phyloP scores from a whole-genome alignment of 2,329 filamentous ascomycete genomes.

The Rhynchosporium secalis region DNA sequence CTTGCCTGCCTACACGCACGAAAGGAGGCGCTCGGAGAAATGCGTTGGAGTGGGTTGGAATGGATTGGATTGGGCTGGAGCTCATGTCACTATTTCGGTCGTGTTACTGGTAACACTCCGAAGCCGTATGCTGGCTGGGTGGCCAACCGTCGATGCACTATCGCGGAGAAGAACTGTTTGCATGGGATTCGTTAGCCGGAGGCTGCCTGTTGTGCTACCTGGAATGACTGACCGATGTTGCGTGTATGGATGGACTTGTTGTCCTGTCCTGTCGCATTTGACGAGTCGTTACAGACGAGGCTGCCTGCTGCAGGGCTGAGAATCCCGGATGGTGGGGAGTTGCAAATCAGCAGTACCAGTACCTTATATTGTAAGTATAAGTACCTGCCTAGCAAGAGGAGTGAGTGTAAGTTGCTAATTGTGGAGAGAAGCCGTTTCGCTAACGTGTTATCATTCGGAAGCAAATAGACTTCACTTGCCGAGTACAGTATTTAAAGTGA shows the following conservation, averaged over 20 bases:
- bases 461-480: too few relatives aligned
- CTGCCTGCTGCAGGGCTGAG: conserved; percentile 1
- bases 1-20: too few relatives aligned
- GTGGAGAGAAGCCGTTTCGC: too few relatives aligned
- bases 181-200: background rate
- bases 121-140: background rate
- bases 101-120: background rate
- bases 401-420: too few relatives aligned
- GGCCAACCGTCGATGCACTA: background rate
- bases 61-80: background rate
- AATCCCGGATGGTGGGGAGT: background rate
- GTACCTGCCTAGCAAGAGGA: background rate
- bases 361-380: background rate
- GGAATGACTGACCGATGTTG: too few relatives aligned
- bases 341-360: background rate
- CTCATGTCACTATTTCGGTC: background rate
- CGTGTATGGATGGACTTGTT: background rate
- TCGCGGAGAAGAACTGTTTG: background rate
- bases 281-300: background rate
- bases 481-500: too few relatives aligned
- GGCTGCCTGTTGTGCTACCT: background rate
- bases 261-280: background rate
- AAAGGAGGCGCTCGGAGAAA: background rate
- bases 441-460: too few relatives aligned
- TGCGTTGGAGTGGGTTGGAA: background rate